Conservation (phyloP, 169 alveolate genomes). For the Plasmodium gaboni region DNA sequence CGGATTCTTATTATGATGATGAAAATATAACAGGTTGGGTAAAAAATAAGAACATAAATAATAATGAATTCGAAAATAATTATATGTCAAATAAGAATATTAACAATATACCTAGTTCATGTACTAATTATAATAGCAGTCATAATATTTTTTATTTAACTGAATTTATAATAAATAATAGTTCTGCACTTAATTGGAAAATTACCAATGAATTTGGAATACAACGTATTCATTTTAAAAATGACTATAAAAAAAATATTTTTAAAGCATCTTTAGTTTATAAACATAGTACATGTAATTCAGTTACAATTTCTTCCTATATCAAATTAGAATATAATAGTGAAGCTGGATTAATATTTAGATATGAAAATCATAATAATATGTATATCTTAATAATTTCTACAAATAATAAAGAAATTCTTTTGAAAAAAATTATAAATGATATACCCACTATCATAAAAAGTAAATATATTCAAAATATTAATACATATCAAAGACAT, state of each 20-base stretch:
- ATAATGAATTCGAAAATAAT: too few species aligned
- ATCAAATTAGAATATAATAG: slow-evolving; percentile 47
- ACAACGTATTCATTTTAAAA: slow-evolving; percentile 17
- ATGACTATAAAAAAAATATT: slow-evolving; percentile 11
- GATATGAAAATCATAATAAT: slow-evolving; percentile 57
- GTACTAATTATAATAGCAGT: slow-evolving; percentile 2
- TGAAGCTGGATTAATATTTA: slow-evolving; percentile 60
- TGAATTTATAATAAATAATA: slow-evolving; percentile 32
- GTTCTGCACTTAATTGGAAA: slow-evolving; percentile 28
- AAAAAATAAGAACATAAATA: slow-evolving; percentile 2
- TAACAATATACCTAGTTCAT: background rate
- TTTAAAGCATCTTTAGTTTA: slow-evolving; percentile 26
- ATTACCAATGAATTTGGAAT: slow-evolving; percentile 43
- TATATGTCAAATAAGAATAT: too few species aligned
- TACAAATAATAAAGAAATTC: slow-evolving; percentile 20
- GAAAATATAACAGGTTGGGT: background rate
- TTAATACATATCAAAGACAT: slow-evolving; percentile 63
- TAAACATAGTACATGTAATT: slow-evolving; percentile 40
- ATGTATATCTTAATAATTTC: slow-evolving; percentile 62
- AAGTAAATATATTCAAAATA: slow-evolving; percentile 24
- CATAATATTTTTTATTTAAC: slow-evolving; percentile 8
- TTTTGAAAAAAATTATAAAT: slow-evolving; percentile 48
- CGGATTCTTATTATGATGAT: slow-evolving; percentile 36
- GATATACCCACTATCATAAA: slow-evolving; percentile 25
- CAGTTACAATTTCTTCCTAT: slow-evolving; percentile 23